Evolutionary conservation across 306 rosid species (phyloP).

Genomic region (Lupinus albus): DNA sequence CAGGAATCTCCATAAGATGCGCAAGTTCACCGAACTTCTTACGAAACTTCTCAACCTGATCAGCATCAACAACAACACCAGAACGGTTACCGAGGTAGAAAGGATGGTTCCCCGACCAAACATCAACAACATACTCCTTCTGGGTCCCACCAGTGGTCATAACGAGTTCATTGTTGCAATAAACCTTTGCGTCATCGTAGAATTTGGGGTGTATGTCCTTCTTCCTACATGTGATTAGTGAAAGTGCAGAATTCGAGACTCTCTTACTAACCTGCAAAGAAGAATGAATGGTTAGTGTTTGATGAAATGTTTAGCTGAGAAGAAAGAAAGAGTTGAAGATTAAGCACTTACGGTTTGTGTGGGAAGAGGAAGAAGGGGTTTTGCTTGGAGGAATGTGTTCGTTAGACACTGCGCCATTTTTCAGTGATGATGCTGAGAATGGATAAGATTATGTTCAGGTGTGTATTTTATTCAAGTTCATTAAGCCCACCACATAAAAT

Average conservation of each 20-base stretch:
- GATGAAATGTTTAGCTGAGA: too few relatives aligned
- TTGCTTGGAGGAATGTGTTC: slow-evolving; percentile 57
- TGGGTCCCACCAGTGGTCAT: slow-evolving; percentile 92
- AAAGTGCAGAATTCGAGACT: too few relatives aligned
- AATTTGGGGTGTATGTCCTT: slow-evolving; percentile 85
- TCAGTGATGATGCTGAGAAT: too few relatives aligned
- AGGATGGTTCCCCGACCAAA: slow-evolving; percentile 97
- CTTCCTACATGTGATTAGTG: slow-evolving; percentile 69
- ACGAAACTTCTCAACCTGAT: slow-evolving; percentile 94
- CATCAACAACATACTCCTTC: slow-evolving; percentile 89
- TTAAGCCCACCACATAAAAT: too few relatives aligned
- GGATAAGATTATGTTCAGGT: too few relatives aligned
- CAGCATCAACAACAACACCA: slow-evolving; percentile 56
- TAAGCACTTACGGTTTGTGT: slow-evolving; percentile 28
- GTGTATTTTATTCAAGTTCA: too few relatives aligned
- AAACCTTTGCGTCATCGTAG: slow-evolving; percentile 76
- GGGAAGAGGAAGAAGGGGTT: slow-evolving; percentile 39
- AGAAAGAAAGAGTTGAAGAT: too few relatives aligned
- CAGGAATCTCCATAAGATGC: slow-evolving; percentile 78
- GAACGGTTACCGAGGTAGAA: slow-evolving; percentile 88
- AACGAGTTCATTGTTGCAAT: slow-evolving; percentile 79
- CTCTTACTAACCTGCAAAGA: too few relatives aligned
- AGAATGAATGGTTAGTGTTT: too few relatives aligned
- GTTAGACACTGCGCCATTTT: slow-evolving; percentile 68
- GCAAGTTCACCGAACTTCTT: slow-evolving; percentile 71